phyloP scores from a whole-genome alignment of 352 stramenopile species.

The Thalassiosira hispida region DNA sequence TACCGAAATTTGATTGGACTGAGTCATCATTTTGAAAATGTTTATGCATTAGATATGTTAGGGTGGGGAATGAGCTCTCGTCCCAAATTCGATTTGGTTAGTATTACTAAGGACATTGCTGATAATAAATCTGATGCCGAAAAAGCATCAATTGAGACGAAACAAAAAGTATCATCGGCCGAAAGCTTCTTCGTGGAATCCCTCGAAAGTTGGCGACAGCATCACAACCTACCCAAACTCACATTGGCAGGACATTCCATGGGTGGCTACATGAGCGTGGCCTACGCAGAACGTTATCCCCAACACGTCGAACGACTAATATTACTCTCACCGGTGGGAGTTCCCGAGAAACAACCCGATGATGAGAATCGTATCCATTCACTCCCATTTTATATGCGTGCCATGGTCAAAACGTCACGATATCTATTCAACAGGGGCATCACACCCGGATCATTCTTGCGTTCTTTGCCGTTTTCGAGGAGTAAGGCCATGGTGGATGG shows the following conservation, averaged over 20 bases:
- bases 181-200: constrained; percentile 82
- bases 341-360: constrained; percentile 56
- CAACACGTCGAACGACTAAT: constrained; percentile 74
- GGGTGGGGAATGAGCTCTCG: constrained; percentile 79
- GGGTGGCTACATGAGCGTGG: constrained; percentile 78
- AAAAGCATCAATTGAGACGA: background rate
- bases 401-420: constrained; percentile 18
- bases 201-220: constrained; percentile 73
- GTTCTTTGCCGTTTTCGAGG: constrained; percentile 44
- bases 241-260: constrained; percentile 75
- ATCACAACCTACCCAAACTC: constrained; percentile 60
- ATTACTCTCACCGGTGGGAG: constrained; percentile 73
- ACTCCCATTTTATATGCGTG: constrained; percentile 30
- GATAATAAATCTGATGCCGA: background rate
- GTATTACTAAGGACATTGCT: background rate
- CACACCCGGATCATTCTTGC: constrained; percentile 62
- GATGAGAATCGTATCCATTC: constrained; percentile 22
- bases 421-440: constrained; percentile 41
- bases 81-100: constrained; percentile 53
- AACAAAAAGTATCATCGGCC: constrained; percentile 27
- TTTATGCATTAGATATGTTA: constrained; percentile 77
- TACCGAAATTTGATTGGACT: constrained; percentile 80
- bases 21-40: constrained; percentile 51
- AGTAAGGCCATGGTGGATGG: constrained; percentile 41
- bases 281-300: constrained; percentile 81